A percentile compares a stretch with the other conserved stretches of the same genome.
Conservation (phyloP, 441 rosid genomes). For the Populus trichocarpa region DNA sequence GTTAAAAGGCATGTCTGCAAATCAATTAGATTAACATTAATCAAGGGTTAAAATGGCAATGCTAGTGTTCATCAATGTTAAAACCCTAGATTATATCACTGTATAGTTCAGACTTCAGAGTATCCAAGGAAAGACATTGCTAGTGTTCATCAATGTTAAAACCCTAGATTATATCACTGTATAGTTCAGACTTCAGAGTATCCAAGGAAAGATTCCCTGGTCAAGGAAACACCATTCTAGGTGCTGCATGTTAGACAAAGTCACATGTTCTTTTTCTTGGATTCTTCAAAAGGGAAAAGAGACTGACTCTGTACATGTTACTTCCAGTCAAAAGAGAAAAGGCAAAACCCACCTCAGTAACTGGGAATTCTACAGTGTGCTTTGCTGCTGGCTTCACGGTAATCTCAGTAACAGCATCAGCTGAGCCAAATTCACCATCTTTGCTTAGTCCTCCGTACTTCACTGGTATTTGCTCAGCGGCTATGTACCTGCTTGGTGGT, state of each 20-base stretch:
- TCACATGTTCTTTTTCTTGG: not conserved
- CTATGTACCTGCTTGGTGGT: slow-evolving; percentile 45
- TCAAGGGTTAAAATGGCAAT: not conserved
- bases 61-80: not conserved
- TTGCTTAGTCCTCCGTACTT: slow-evolving; percentile 82
- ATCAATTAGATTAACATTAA: not conserved
- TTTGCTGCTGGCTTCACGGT: slow-evolving; percentile 65
- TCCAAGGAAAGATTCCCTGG: not conserved
- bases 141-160: no score
- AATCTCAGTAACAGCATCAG: slow-evolving; percentile 65
- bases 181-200: not conserved
- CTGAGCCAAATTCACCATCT: slow-evolving; percentile 60
- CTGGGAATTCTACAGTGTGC: slow-evolving; percentile 76
- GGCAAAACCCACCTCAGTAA: slow-evolving; percentile 51
- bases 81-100: not conserved
- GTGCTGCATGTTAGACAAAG: not conserved
- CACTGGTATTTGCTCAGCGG: slow-evolving; percentile 78
- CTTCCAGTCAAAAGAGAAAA: not conserved
- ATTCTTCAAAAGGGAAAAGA: not conserved
- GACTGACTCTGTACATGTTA: not conserved
- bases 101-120: not conserved
- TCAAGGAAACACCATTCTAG: not conserved
- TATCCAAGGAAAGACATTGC: not conserved
- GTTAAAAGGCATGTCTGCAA: slow-evolving; percentile 53
- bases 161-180: not conserved